These are phyloP conservation scores for Neoscytalidium dimidiatum DNA, from an alignment of 2,329 filamentous ascomycete species.

Conservation along the genomic window DNA sequence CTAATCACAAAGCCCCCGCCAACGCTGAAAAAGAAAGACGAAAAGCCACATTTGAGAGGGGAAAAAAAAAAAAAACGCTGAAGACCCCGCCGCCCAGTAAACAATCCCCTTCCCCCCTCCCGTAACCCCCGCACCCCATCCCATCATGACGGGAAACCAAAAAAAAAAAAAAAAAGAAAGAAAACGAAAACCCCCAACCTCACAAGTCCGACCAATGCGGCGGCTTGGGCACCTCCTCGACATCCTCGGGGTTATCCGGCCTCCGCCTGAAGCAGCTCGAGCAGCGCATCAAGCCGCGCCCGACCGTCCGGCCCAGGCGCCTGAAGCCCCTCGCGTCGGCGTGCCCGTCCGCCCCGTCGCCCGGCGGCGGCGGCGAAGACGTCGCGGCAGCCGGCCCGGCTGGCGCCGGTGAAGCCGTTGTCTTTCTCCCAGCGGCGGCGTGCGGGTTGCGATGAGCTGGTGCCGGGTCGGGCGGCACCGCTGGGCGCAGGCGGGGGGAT, in stretches of 20 bases:
- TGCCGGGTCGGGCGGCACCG: neutral
- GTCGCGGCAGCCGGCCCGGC: neutral
- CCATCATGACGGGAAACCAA: too few species aligned
- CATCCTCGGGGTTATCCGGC: conserved; percentile 22
- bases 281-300: neutral
- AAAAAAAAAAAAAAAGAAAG: too few species aligned
- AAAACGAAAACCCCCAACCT: neutral
- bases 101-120: too few species aligned
- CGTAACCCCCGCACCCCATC: too few species aligned
- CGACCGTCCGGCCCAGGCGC: neutral
- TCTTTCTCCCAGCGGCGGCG: neutral
- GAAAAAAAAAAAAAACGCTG: too few species aligned
- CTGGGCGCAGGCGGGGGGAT: neutral
- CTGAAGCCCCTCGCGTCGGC: neutral
- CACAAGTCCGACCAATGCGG: conserved; percentile 30
- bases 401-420: too few species aligned
- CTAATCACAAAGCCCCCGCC: too few species aligned
- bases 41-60: too few species aligned
- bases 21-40: too few species aligned
- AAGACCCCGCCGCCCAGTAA: too few species aligned
- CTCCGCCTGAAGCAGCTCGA: neutral
- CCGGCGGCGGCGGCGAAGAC: too few species aligned
- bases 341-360: too few species aligned
- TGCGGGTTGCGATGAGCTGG: neutral
- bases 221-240: conserved; percentile 32